Base-by-base conservation (phyloP, 495 filamentous ascomycete species). In the Aspergillus sclerotiicarbonarius region DNA sequence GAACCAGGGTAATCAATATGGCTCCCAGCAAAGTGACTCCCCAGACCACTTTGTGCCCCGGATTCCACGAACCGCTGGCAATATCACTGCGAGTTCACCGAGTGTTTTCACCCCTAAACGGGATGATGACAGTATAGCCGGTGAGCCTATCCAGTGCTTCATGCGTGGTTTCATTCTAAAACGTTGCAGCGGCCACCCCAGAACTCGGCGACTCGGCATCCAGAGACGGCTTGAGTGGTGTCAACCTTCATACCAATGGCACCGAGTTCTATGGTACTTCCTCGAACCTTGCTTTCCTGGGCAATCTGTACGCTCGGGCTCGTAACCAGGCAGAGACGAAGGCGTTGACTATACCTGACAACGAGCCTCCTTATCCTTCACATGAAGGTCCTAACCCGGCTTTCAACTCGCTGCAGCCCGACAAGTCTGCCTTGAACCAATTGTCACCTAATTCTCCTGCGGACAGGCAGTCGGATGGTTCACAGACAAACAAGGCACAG, bases 251-350 rank as follows among this genome's bases (percentile, higher is more conserved):
- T 37, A 68, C 65, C n/a, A 68, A 65, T 33, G 65, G 65, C n/a
- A 68, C 65, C 4, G 62, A 68, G 45, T 68, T 68, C 51, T 68
- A 68, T 44, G 65, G 65, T 9, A 68, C 60, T 21, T 68, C 65
- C 19, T 68, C 65, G 9, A 68, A 68, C 35, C 32, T 67, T 13
- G 65, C 65, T 8, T 67, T 67, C 37, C 59, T 67, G 12, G 62
- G 60, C 3, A 68, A 65, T 32, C 51, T 65, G 6, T 68, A 65
- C 25, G 59, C 57, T 9, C 56, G 63, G 47, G 66, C 66, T 4
- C 66, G 52, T 8, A 59, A 56, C n/a, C 65, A 68, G 48, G 43
- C 55, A 21, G 61, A 62, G n/a, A 53, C 20, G 20, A 46, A 47
- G 29, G 35, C 7, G 18, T 47, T 30, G 2, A 32, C 58, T 56